A percentile compares a stretch with the other conserved stretches of the same genome.
Conservation (phyloP, 768 basidiomycete genomes). For the Boletus rubropictus region DNA sequence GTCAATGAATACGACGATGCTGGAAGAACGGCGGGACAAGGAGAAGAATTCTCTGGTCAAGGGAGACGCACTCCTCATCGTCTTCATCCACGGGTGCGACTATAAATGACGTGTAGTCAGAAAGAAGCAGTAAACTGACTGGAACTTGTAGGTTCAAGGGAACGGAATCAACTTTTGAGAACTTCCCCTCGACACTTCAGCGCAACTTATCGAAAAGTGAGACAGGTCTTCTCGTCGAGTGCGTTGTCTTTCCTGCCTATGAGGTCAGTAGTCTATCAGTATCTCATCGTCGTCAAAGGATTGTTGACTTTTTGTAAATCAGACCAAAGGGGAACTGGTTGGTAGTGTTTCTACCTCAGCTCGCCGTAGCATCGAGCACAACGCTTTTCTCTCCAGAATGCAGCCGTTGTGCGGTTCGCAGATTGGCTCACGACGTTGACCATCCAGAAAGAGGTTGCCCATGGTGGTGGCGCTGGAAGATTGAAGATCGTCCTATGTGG, state of each 20-base stretch:
- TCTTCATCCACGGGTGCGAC: constrained; percentile 76
- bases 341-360: constrained; percentile 25
- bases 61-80: constrained; percentile 51
- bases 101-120: neutral
- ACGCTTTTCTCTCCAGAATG: constrained; percentile 42
- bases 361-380: neutral
- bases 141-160: constrained; percentile 43
- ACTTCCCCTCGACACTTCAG: constrained; percentile 74
- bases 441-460: constrained; percentile 76
- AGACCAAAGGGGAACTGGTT: constrained; percentile 91
- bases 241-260: constrained; percentile 82
- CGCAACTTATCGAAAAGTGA: constrained; percentile 70
- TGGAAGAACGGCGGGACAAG: constrained; percentile 6
- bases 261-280: constrained; percentile 47
- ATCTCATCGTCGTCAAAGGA: neutral
- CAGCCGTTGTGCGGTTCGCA: constrained; percentile 78
- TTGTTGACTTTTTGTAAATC: constrained; percentile 12
- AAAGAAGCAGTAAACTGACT: constrained; percentile 2
- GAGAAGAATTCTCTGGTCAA: constrained; percentile 11
- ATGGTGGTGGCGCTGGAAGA: constrained; percentile 66
- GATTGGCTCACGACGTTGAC: constrained; percentile 91
- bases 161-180: constrained; percentile 63
- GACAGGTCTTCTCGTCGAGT: constrained; percentile 54
- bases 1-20: constrained; percentile 11
- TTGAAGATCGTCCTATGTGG: constrained; percentile 85